Conservation (phyloP, 768 basidiomycete genomes). For the Hypholoma fasciculare region DNA sequence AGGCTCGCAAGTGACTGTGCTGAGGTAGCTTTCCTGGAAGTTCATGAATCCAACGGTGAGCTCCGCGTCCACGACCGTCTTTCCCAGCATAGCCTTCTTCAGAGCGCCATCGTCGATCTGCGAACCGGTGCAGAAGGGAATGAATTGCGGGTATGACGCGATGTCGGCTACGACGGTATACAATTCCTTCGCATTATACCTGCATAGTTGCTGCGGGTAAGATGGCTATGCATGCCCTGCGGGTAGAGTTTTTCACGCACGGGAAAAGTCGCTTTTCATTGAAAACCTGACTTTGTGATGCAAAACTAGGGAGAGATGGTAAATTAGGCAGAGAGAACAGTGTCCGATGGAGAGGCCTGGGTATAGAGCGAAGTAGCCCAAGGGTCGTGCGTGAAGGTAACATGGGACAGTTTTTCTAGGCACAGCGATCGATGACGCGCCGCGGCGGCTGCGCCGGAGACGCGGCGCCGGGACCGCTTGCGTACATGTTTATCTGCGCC, state of each 20-base stretch:
- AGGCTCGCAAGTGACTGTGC: constrained; percentile 79
- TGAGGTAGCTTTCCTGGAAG: constrained; percentile 86
- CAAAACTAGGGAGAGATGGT: constrained; percentile 42
- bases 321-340: constrained; percentile 56
- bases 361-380: constrained; percentile 1
- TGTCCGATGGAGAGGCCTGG: constrained; percentile 20
- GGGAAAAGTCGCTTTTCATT: constrained; percentile 86
- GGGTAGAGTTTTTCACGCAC: constrained; percentile 47
- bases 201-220: constrained; percentile 26
- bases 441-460: neutral
- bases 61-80: constrained; percentile 73
- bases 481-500: too few relatives aligned
- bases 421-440: constrained; percentile 3
- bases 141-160: constrained; percentile 78
- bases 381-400: constrained; percentile 14
- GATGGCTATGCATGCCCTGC: constrained; percentile 4
- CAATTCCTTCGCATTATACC: constrained; percentile 77
- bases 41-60: constrained; percentile 86
- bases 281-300: constrained; percentile 59
- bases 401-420: neutral
- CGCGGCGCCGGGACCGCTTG: neutral
- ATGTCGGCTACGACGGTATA: constrained; percentile 90
- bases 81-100: constrained; percentile 24
- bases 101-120: constrained; percentile 50
- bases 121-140: constrained; percentile 86